Conservation (phyloP, 2,329 filamentous ascomycete genomes). For the Fusarium citri region DNA sequence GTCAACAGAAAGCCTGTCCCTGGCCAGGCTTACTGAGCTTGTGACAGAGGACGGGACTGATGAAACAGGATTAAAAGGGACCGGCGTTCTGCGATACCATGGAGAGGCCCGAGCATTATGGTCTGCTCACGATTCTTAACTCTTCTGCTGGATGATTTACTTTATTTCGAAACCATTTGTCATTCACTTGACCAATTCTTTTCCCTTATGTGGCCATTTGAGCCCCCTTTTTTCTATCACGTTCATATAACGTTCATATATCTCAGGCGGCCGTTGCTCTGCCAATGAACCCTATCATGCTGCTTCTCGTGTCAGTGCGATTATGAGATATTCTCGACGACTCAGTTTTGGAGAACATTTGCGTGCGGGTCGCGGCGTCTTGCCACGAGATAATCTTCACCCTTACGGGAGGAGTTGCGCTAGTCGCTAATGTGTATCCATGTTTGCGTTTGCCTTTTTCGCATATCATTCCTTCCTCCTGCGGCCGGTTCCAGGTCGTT, state of each 20-base stretch:
- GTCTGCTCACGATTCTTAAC: slow-evolving; percentile 41
- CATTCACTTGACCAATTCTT: slow-evolving; percentile 41
- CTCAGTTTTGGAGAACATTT: slow-evolving; percentile 11
- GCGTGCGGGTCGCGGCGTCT: slow-evolving; percentile 33
- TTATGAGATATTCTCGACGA: slow-evolving; percentile 17
- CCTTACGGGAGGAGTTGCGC: slow-evolving; percentile 29
- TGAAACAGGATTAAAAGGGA: slow-evolving; percentile 43
- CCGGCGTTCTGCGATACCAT: slow-evolving; percentile 49
- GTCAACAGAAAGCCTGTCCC: slow-evolving; percentile 68
- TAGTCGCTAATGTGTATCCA: slow-evolving; percentile 49
- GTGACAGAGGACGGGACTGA: slow-evolving; percentile 30
- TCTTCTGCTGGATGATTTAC: slow-evolving; percentile 43
- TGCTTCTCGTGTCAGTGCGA: slow-evolving; percentile 30
- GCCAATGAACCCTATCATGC: slow-evolving; percentile 32
- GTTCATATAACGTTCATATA: slow-evolving; percentile 45
- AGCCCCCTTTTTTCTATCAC: slow-evolving; percentile 33
- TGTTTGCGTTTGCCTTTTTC: slow-evolving; percentile 39
- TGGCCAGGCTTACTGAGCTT: slow-evolving; percentile 59
- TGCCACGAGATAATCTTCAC: slow-evolving; percentile 24
- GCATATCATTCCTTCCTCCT: slow-evolving; percentile 40
- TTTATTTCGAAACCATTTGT: slow-evolving; percentile 39
- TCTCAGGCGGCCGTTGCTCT: slow-evolving; percentile 33
- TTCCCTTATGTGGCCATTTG: slow-evolving; percentile 28
- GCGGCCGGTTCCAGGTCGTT: slow-evolving; percentile 40
- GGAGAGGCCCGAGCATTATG: slow-evolving; percentile 38